Conservation (phyloP, 371 early-diverging fungal species). For the Coemansia sp. region DNA sequence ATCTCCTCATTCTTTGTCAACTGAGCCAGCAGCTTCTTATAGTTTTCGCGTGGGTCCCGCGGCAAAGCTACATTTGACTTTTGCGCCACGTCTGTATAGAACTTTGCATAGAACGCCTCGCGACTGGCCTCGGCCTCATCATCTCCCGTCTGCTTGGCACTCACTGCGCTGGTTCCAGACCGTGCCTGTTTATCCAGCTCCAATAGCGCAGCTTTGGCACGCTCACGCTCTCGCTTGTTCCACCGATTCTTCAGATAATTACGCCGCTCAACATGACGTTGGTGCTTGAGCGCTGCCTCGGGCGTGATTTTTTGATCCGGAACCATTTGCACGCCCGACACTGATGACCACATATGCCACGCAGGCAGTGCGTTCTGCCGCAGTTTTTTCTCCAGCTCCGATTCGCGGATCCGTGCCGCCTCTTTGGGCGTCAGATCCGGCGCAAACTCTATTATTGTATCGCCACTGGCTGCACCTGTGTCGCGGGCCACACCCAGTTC, state of each 20-base stretch:
- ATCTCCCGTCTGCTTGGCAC: slow-evolving; percentile 15
- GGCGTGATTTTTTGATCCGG: slow-evolving; percentile 34
- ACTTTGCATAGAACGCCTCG: slow-evolving; percentile 30
- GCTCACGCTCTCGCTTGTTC: slow-evolving; percentile 35
- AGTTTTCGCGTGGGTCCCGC: slow-evolving; percentile 39
- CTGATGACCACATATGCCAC: slow-evolving; percentile 76
- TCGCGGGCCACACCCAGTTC: slow-evolving; percentile 72
- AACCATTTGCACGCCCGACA: slow-evolving; percentile 60
- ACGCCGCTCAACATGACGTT: slow-evolving; percentile 27
- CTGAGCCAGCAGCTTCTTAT: slow-evolving; percentile 34
- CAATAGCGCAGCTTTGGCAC: slow-evolving; percentile 13
- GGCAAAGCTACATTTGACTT: slow-evolving; percentile 28
- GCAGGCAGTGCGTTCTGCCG: slow-evolving; percentile 79
- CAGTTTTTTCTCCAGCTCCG: slow-evolving; percentile 71
- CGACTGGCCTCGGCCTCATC: slow-evolving; percentile 34
- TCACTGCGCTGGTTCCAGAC: slow-evolving; percentile 1
- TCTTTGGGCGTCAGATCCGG: slow-evolving; percentile 69
- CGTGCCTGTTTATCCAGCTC: slow-evolving; percentile 24
- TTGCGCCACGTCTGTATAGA: slow-evolving; percentile 20
- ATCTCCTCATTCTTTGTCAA: slow-evolving; percentile 40
- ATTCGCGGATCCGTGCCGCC: slow-evolving; percentile 65
- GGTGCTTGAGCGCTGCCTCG: slow-evolving; percentile 35
- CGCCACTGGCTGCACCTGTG: slow-evolving; percentile 70
- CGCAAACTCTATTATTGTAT: slow-evolving; percentile 77
- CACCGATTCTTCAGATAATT: slow-evolving; percentile 19